Conservation (phyloP, 768 basidiomycete species). For the Hortiboletus flavorubellus region DNA sequence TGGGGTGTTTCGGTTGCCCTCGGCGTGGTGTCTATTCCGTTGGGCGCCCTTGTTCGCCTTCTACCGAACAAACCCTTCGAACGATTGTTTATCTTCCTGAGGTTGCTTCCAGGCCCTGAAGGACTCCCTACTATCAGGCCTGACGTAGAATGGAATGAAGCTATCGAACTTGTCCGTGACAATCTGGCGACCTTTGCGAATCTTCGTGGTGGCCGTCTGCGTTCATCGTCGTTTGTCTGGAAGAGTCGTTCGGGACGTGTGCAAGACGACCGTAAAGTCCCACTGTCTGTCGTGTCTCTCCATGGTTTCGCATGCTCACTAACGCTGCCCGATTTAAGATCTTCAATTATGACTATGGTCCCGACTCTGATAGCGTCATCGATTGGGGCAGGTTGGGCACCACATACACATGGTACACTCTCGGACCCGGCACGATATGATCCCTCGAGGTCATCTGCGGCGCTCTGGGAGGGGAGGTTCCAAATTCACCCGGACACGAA, state of each 20-base stretch:
- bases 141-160: conserved; percentile 70
- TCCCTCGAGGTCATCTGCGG: conserved; percentile 78
- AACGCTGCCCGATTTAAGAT: conserved; percentile 40
- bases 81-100: conserved; percentile 48
- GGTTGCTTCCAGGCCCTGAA: conserved; percentile 62
- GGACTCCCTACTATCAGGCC: conserved; percentile 58
- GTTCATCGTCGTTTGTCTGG: conserved; percentile 80
- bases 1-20: conserved; percentile 94
- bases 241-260: conserved; percentile 69
- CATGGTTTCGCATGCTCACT: conserved; percentile 7
- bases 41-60: conserved; percentile 77
- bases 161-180: conserved; percentile 79
- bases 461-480: conserved; percentile 80
- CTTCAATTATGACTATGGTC: conserved; percentile 73
- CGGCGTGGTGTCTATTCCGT: conserved; percentile 82
- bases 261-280: conserved; percentile 43
- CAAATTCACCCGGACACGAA: conserved; percentile 87
- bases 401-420: conserved; percentile 52
- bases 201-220: conserved; percentile 84
- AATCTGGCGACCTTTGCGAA: conserved; percentile 81
- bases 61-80: conserved; percentile 82
- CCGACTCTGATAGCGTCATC: conserved; percentile 73
- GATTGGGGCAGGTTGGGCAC: conserved; percentile 63
- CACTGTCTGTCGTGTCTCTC: conserved; percentile 43
- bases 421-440: conserved; percentile 75